Percentiles rank a stretch among this genome's conserved stretches.
Conservation (phyloP, 768 basidiomycete genomes). For the Cubamyces lactineus region DNA sequence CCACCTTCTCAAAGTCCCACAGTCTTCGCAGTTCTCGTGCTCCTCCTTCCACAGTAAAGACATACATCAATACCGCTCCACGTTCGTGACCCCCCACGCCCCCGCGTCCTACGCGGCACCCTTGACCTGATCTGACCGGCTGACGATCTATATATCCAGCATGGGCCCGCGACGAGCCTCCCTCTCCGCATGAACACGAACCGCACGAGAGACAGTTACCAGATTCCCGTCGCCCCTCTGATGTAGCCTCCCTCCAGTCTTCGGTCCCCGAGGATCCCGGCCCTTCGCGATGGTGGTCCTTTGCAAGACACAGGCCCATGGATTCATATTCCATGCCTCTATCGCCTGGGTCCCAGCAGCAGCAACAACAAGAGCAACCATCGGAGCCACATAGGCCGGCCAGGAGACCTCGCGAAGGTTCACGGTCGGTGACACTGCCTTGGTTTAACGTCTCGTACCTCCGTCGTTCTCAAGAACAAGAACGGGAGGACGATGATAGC, state of each 20-base stretch:
- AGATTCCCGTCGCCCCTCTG: conserved; percentile 50
- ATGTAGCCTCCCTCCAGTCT: conserved; percentile 57
- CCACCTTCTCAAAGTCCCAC: conserved; percentile 35
- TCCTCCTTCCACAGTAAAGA: conserved; percentile 48
- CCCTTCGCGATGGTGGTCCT: conserved; percentile 69
- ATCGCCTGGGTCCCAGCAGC: conserved; percentile 15
- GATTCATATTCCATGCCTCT: conserved; percentile 28
- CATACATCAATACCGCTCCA: conserved; percentile 64
- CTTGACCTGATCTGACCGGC: background rate
- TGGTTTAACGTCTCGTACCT: conserved; percentile 50
- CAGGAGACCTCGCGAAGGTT: conserved; percentile 25
- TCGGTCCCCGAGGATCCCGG: conserved; percentile 38
- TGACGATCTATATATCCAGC: conserved; percentile 45
- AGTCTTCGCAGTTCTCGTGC: conserved; percentile 33
- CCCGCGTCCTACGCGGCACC: background rate
- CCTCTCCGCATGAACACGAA: conserved; percentile 59
- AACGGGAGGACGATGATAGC: conserved; percentile 27
- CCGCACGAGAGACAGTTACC: conserved; percentile 43
- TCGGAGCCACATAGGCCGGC: conserved; percentile 2
- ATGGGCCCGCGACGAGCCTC: conserved; percentile 85
- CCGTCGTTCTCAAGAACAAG: conserved; percentile 39
- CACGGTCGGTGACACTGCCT: conserved; percentile 46
- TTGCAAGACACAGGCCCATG: conserved; percentile 58
- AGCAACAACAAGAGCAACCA: background rate
- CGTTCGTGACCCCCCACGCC: conserved; percentile 50